Percentiles rank a stretch among this genome's conserved stretches.
These are phyloP conservation scores for Parathielavia appendiculata DNA, from an alignment of 495 filamentous ascomycete species.

Conservation along the genomic window DNA sequence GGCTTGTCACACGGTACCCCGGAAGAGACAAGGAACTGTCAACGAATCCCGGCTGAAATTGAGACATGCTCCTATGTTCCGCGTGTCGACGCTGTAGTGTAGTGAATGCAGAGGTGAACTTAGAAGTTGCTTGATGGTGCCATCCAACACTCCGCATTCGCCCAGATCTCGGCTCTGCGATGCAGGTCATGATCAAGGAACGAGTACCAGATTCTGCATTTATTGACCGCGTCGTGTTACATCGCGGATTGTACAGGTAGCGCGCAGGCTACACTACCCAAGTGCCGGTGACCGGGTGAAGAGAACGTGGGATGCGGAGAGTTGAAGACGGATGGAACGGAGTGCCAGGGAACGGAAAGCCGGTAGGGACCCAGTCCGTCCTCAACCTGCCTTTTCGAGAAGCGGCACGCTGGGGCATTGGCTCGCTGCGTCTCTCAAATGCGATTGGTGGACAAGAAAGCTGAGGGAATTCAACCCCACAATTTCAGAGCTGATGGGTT, in stretches of 20 bases:
- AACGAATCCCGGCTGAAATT: background rate
- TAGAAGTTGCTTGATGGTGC: background rate
- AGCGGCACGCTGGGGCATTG: conserved; percentile 6
- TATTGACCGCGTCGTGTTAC: conserved; percentile 16
- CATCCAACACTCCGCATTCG: background rate
- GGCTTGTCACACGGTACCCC: background rate
- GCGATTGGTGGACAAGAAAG: background rate
- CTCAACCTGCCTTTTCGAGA: conserved; percentile 11
- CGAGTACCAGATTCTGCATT: background rate
- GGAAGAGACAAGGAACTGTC: background rate
- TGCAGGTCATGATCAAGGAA: background rate
- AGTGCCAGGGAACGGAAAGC: background rate
- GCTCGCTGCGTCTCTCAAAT: background rate
- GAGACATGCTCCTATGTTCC: background rate
- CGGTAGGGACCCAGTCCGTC: background rate
- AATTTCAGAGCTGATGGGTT: background rate
- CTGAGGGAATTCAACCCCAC: no score
- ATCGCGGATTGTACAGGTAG: conserved; percentile 6
- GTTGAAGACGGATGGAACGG: background rate
- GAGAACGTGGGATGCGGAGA: background rate
- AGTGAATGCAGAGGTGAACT: background rate
- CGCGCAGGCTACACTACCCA: background rate
- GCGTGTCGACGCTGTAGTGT: no score
- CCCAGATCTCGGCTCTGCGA: background rate
- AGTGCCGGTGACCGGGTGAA: background rate